phyloP scores from a whole-genome alignment of 139 green algal species.

The Auxenochlorella pyrenoidosa region DNA sequence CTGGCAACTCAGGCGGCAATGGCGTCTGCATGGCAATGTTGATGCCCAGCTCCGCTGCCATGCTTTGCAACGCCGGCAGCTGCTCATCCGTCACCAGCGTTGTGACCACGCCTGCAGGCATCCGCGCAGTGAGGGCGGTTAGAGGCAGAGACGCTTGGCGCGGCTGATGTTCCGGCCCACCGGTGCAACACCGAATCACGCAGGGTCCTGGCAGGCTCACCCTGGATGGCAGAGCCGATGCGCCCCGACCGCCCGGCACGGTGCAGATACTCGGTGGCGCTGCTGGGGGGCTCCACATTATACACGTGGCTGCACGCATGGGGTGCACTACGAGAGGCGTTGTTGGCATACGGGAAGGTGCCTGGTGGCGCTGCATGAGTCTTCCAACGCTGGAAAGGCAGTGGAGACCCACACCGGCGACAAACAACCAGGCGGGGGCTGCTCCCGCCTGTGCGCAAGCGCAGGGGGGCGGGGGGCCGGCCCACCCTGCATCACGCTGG shows the following conservation, averaged over 20 bases:
- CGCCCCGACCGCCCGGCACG: conserved; percentile 78
- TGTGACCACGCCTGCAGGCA: conserved; percentile 62
- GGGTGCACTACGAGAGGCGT: neutral
- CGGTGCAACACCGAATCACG: too few species aligned
- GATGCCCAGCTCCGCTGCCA: conserved; percentile 64
- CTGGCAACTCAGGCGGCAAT: conserved; percentile 11
- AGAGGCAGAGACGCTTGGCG: too few species aligned
- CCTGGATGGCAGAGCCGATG: conserved; percentile 63
- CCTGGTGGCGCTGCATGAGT: too few species aligned
- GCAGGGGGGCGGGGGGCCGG: too few species aligned
- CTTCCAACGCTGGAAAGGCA: too few species aligned
- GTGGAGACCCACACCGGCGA: neutral
- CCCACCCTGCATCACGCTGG: too few species aligned
- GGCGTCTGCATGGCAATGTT: conserved; percentile 39
- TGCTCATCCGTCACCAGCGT: conserved; percentile 69
- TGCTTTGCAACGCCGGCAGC: conserved; percentile 47
- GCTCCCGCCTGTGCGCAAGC: neutral
- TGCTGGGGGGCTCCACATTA: conserved; percentile 68
- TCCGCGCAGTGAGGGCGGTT: neutral
- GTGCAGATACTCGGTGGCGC: conserved; percentile 83
- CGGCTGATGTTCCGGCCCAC: too few species aligned
- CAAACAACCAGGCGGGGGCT: too few species aligned
- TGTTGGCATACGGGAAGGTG: too few species aligned
- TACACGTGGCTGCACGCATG: conserved; percentile 75
- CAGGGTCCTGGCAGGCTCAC: neutral